Evolutionary conservation across 345 rosid species (phyloP).

Genomic region (Cochlearia excelsa): DNA sequence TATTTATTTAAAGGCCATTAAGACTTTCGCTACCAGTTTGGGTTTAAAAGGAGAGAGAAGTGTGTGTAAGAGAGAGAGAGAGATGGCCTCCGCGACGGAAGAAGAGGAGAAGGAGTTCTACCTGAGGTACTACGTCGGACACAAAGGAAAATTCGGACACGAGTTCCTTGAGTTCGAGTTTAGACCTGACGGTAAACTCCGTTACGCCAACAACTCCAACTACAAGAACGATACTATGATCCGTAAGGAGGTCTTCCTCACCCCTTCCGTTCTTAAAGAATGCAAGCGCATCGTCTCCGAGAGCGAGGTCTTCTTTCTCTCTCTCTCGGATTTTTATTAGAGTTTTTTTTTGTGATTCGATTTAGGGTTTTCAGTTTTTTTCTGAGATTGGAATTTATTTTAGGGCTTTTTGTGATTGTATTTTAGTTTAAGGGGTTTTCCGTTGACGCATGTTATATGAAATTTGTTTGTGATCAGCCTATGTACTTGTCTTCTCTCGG

Average conservation of each 20-base stretch:
- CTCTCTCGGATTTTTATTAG: background rate
- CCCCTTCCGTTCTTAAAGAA: constrained; percentile 88
- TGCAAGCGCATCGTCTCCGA: constrained; percentile 98
- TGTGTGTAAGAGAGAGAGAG: background rate
- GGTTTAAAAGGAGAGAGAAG: background rate
- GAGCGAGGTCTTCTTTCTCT: constrained; percentile 58
- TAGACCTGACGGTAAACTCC: constrained; percentile 91
- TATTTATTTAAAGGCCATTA: too few relatives aligned
- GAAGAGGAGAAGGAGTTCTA: constrained; percentile 80
- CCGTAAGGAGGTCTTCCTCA: constrained; percentile 93
- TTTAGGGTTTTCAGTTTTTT: constrained; percentile 10
- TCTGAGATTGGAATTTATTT: background rate
- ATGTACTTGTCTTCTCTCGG: too few relatives aligned
- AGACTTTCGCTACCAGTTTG: background rate
- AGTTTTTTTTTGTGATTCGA: background rate
- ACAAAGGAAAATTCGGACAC: constrained; percentile 98
- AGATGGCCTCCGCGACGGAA: constrained; percentile 38
- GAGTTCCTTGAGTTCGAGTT: constrained; percentile 99
- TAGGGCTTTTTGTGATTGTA: background rate
- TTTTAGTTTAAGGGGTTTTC: too few relatives aligned
- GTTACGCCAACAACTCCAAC: constrained; percentile 97
- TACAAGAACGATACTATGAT: constrained; percentile 99
- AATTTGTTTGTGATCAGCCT: too few relatives aligned
- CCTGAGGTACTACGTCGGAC: constrained; percentile 93
- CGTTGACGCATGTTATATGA: too few relatives aligned